Evolutionary conservation across 139 green algal species (phyloP).

Genomic region (Coelastrella sp.): DNA sequence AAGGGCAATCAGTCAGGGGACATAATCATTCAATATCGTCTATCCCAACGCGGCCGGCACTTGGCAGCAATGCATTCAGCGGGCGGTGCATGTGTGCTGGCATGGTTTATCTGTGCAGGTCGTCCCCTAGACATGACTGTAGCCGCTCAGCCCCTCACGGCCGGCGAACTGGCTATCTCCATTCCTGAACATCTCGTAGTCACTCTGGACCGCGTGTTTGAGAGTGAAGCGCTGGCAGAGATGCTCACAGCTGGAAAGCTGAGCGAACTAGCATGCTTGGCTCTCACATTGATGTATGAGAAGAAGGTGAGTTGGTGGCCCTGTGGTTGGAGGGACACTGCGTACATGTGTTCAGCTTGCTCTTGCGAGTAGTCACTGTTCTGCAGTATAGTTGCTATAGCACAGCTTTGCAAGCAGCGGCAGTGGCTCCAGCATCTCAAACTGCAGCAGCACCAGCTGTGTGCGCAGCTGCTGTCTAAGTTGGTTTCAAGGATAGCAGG

Average conservation of each 20-base stretch:
- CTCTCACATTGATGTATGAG: slow-evolving; percentile 96
- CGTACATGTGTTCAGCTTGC: not conserved
- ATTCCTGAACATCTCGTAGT: slow-evolving; percentile 89
- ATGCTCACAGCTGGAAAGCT: slow-evolving; percentile 95
- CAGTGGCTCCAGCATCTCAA: no score
- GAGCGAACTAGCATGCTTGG: slow-evolving; percentile 89
- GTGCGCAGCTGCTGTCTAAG: no score
- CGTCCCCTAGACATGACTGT: slow-evolving; percentile 48
- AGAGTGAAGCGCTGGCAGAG: slow-evolving; percentile 88
- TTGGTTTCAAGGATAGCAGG: no score
- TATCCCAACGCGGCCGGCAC: no score
- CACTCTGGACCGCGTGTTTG: slow-evolving; percentile 89
- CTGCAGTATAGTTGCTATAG: no score
- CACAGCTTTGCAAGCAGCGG: no score
- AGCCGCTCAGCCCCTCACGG: slow-evolving; percentile 10
- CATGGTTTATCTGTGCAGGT: not conserved
- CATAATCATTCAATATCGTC: no score
- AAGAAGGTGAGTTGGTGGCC: slow-evolving; percentile 82
- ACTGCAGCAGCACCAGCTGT: no score
- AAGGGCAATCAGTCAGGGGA: no score
- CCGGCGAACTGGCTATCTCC: slow-evolving; percentile 81
- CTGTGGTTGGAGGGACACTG: not conserved
- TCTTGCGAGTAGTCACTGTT: no score
- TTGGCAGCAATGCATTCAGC: no score
- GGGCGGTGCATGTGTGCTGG: no score